A percentile compares a stretch with the other conserved stretches of the same genome.
Conservation (phyloP, 768 basidiomycete species). For the Serendipita indica region DNA sequence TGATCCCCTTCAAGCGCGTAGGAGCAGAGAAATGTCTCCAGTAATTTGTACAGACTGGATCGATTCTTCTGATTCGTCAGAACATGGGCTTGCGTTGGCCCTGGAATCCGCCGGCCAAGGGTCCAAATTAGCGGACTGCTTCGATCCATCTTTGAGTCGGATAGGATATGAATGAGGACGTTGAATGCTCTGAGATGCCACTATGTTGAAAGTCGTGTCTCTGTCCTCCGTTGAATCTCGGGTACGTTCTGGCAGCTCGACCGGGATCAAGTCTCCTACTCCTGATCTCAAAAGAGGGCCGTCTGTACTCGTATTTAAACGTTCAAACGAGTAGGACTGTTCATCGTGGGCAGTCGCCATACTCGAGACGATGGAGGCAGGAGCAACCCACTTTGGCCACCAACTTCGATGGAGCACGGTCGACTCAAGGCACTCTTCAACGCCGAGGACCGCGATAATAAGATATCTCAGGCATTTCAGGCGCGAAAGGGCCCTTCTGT, state of each 20-base stretch:
- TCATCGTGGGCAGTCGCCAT: neutral
- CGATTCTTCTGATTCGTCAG: neutral
- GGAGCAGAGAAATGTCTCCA: slow-evolving; percentile 5
- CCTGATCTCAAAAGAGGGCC: neutral
- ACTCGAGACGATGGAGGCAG: neutral
- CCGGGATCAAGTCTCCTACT: neutral
- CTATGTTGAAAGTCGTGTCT: neutral
- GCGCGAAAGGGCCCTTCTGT: slow-evolving; percentile 1
- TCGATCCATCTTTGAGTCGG: neutral
- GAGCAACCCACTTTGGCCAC: neutral
- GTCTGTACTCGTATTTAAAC: neutral
- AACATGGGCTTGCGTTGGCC: neutral
- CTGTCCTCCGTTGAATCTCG: neutral
- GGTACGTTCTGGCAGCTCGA: neutral
- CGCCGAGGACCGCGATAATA: neutral
- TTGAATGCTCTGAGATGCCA: neutral
- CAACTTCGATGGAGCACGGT: neutral
- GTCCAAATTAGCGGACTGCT: no score
- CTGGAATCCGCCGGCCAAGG: neutral
- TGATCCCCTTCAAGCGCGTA: neutral
- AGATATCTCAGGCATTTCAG: slow-evolving; percentile 4
- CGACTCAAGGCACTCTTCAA: slow-evolving; percentile 6
- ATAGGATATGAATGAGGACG: neutral
- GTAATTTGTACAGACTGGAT: neutral
- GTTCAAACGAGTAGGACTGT: no score